phyloP scores from a whole-genome alignment of 495 filamentous ascomycete genomes.

The Glutinoglossum americanum region DNA sequence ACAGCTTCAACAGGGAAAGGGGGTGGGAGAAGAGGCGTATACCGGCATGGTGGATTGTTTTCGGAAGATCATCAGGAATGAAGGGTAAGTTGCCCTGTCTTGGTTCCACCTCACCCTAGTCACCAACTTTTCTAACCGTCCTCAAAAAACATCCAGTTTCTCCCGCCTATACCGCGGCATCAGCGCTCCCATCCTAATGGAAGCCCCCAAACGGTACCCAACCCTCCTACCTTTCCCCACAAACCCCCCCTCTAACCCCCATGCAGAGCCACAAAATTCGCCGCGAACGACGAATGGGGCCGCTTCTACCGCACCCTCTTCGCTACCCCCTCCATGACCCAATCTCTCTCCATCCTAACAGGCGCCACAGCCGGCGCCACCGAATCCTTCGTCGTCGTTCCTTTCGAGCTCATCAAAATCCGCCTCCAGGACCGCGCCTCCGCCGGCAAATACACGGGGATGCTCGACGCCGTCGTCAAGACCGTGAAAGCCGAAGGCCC shows the following conservation, averaged over 20 bases:
- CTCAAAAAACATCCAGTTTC: slow-evolving; percentile 31
- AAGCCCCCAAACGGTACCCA: slow-evolving; percentile 66
- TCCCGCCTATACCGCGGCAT: slow-evolving; percentile 91
- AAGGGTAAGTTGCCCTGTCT: slow-evolving; percentile 47
- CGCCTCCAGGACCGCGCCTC: slow-evolving; percentile 86
- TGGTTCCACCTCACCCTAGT: not conserved
- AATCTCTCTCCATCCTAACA: slow-evolving; percentile 71
- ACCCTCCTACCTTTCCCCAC: not conserved
- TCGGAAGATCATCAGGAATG: slow-evolving; percentile 80
- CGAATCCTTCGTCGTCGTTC: slow-evolving; percentile 85
- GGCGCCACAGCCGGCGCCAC: slow-evolving; percentile 90
- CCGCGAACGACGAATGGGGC: slow-evolving; percentile 96
- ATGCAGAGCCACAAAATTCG: slow-evolving; percentile 79
- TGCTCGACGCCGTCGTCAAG: slow-evolving; percentile 75
- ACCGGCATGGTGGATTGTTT: slow-evolving; percentile 97
- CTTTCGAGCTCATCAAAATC: slow-evolving; percentile 92
- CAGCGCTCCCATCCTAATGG: slow-evolving; percentile 89
- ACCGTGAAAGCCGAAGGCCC: slow-evolving; percentile 67
- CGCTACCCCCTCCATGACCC: slow-evolving; percentile 67
- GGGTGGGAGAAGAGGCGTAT: slow-evolving; percentile 55
- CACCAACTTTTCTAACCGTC: not conserved
- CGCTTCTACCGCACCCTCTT: slow-evolving; percentile 72
- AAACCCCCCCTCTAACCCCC: slow-evolving; percentile 1
- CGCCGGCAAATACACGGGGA: slow-evolving; percentile 83
- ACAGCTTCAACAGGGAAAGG: slow-evolving; percentile 63